Evolutionary conservation across 108 stramenopile species (phyloP).

Genomic region (Nitzschia inconspicua): DNA sequence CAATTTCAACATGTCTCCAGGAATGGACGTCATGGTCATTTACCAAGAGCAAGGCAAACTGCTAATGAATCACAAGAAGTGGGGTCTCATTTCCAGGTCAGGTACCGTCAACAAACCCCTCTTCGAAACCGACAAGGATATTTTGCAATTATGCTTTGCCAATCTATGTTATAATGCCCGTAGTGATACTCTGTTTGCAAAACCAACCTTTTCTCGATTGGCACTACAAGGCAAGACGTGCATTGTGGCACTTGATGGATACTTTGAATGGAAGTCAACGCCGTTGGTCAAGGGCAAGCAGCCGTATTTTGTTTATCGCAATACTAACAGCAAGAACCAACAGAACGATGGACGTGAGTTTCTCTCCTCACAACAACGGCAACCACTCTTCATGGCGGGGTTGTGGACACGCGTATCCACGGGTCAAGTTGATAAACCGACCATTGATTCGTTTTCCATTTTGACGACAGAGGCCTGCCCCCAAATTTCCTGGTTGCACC

Average conservation of each 20-base stretch:
- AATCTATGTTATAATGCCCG: slow-evolving; percentile 80
- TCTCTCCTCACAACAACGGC: not conserved
- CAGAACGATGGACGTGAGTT: not conserved
- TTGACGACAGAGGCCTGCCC: slow-evolving; percentile 70
- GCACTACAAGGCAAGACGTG: slow-evolving; percentile 46
- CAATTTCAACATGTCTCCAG: slow-evolving; percentile 59
- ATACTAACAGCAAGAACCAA: not conserved
- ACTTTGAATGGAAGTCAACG: slow-evolving; percentile 76
- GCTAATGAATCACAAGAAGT: slow-evolving; percentile 38
- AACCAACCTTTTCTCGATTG: slow-evolving; percentile 57
- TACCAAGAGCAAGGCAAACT: slow-evolving; percentile 22
- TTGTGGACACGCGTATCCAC: slow-evolving; percentile 60
- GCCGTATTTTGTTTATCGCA: slow-evolving; percentile 67
- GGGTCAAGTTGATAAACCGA: slow-evolving; percentile 38
- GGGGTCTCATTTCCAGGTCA: slow-evolving; percentile 71
- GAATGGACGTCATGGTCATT: slow-evolving; percentile 43
- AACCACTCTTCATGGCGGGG: slow-evolving; percentile 56
- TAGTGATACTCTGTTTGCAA: slow-evolving; percentile 66
- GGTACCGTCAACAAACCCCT: slow-evolving; percentile 45
- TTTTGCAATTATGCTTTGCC: slow-evolving; percentile 52
- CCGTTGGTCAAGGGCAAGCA: slow-evolving; percentile 50
- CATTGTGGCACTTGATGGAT: slow-evolving; percentile 76
- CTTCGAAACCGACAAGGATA: slow-evolving; percentile 16
- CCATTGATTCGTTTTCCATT: slow-evolving; percentile 63
- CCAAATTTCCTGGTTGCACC: slow-evolving; percentile 59